phyloP scores from a whole-genome alignment of 176 grass and related monocot genomes.

The Oryza meridionalis region DNA sequence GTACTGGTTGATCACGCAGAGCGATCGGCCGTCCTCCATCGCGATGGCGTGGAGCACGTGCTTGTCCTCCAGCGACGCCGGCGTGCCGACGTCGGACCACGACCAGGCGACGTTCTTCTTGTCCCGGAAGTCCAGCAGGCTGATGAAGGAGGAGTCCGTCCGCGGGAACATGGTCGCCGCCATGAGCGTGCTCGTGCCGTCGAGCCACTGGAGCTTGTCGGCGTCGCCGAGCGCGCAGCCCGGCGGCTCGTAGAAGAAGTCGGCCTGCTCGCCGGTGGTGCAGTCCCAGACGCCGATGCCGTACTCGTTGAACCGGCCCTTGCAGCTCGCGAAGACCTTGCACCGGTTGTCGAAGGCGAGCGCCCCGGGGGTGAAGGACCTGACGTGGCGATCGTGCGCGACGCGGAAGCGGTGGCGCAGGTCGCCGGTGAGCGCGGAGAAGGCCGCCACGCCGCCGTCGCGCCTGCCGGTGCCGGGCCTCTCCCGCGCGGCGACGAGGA shows the following conservation, averaged over 20 bases:
- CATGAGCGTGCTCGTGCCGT: conserved; percentile 55
- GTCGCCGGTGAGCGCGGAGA: conserved; percentile 60
- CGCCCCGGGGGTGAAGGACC: conserved; percentile 77
- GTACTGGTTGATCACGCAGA: conserved; percentile 85
- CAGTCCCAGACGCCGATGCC: conserved; percentile 76
- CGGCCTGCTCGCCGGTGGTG: conserved; percentile 59
- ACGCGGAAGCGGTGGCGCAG: conserved; percentile 65
- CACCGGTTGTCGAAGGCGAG: conserved; percentile 20
- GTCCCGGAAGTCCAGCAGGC: conserved; percentile 71
- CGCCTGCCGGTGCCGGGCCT: conserved; percentile 38
- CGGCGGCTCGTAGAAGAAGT: conserved; percentile 84
- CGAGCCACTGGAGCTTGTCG: conserved; percentile 82
- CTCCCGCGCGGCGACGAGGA: conserved; percentile 81
- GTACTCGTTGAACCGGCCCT: conserved; percentile 85
- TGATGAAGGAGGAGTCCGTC: conserved; percentile 74
- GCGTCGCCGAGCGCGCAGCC: conserved; percentile 77
- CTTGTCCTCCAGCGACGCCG: conserved; percentile 71
- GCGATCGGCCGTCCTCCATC: conserved; percentile 53
- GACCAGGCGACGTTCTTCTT: conserved; percentile 75
- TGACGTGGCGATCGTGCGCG: conserved; percentile 46
- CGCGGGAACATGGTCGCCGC: conserved; percentile 80
- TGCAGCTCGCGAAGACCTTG: conserved; percentile 77
- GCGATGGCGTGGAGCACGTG: conserved; percentile 69
- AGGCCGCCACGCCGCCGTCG: conserved; percentile 59
- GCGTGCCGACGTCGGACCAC: conserved; percentile 68